phyloP scores from a whole-genome alignment of 768 basidiomycete genomes.

The Rhizopogon vinicolor region DNA sequence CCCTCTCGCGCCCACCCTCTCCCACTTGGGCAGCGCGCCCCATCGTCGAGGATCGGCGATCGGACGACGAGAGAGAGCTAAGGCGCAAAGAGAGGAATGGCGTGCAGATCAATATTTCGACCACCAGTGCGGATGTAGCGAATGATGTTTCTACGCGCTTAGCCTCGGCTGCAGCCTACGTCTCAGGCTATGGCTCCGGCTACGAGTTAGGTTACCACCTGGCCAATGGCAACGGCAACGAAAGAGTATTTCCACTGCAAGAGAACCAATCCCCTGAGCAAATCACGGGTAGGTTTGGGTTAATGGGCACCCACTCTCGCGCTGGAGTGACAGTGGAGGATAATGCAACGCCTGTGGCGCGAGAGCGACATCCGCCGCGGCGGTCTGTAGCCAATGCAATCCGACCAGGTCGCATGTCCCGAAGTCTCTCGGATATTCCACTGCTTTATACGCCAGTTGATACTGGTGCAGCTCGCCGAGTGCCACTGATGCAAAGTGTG shows the following conservation, averaged over 20 bases:
- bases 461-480: slow-evolving; percentile 15
- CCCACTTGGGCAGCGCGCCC: slow-evolving; percentile 27
- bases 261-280: slow-evolving; percentile 21
- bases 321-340: slow-evolving; percentile 17
- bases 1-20: slow-evolving; percentile 21
- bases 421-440: slow-evolving; percentile 13
- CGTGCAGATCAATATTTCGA: not conserved
- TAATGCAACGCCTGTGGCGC: slow-evolving; percentile 20
- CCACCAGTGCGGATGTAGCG: not conserved
- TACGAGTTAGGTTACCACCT: slow-evolving; percentile 26
- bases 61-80: slow-evolving; percentile 25
- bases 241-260: slow-evolving; percentile 23
- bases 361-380: slow-evolving; percentile 15
- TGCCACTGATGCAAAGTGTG: slow-evolving; percentile 8
- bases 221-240: slow-evolving; percentile 14
- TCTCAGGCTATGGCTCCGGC: slow-evolving; percentile 31
- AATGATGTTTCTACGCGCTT: slow-evolving; percentile 12
- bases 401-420: slow-evolving; percentile 8
- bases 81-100: slow-evolving; percentile 9
- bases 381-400: slow-evolving; percentile 19
- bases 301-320: slow-evolving; percentile 21
- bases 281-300: slow-evolving; percentile 19
- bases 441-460: slow-evolving; percentile 6
- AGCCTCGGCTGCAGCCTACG: slow-evolving; percentile 33
- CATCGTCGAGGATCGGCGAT: slow-evolving; percentile 22